A percentile compares a stretch with the other conserved stretches of the same genome.
Conservation (phyloP, 345 rosid genomes). For the Camelina sativa region DNA sequence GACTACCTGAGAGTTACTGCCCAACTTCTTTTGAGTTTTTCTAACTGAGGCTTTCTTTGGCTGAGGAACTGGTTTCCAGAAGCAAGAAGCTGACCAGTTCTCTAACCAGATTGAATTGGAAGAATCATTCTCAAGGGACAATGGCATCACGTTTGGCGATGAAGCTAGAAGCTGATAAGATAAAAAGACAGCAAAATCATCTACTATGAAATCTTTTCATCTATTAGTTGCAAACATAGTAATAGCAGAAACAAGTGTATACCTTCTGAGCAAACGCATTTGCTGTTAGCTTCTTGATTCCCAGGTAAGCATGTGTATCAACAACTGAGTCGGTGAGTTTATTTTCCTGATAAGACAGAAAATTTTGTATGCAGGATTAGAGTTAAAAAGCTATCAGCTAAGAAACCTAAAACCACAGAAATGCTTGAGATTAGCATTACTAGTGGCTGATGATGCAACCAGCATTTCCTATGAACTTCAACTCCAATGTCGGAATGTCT, state of each 20-base stretch:
- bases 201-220: slow-evolving; percentile 20
- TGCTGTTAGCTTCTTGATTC: slow-evolving; percentile 56
- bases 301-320: slow-evolving; percentile 45
- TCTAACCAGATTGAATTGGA: slow-evolving; percentile 70
- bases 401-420: background rate
- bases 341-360: slow-evolving; percentile 48
- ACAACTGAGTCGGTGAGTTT: slow-evolving; percentile 44
- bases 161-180: slow-evolving; percentile 71
- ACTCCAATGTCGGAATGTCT: slow-evolving; percentile 41
- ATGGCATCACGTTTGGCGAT: slow-evolving; percentile 67
- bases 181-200: slow-evolving; percentile 27
- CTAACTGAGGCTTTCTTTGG: slow-evolving; percentile 53
- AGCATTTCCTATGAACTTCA: slow-evolving; percentile 37
- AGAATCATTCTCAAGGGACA: slow-evolving; percentile 53
- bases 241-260: slow-evolving; percentile 27
- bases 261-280: slow-evolving; percentile 77
- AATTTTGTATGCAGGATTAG: background rate
- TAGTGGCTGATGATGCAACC: slow-evolving; percentile 43
- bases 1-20: slow-evolving; percentile 45
- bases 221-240: background rate
- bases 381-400: slow-evolving; percentile 16
- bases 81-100: slow-evolving; percentile 71
- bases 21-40: slow-evolving; percentile 63
- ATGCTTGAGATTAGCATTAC: slow-evolving; percentile 44
- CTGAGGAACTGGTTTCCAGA: slow-evolving; percentile 75